Base-by-base conservation (phyloP, 768 basidiomycete species). In the Lenzites betulinus region DNA sequence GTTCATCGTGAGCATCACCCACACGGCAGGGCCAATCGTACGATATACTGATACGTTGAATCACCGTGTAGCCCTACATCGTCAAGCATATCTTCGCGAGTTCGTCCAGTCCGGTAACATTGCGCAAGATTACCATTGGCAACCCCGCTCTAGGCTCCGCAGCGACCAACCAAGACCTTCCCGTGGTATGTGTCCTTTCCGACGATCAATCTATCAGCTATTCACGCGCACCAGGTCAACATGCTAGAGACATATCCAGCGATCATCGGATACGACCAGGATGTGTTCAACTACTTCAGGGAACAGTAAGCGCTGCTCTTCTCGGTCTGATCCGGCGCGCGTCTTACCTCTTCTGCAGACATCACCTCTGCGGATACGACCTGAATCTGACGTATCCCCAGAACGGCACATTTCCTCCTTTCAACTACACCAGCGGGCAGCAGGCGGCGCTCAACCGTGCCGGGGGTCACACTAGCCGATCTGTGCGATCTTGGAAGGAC, bases 301-400 rank as follows among this genome's bases (percentile, higher is more conserved):
- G 77, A 83, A 65, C 86, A 88, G 87, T 88, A 63, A 59, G 85
- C 77, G 16, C 13, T n/a, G n/a, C n/a, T n/a, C n/a, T n/a, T n/a
- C n/a, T n/a, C n/a, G n/a, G n/a, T n/a, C n/a, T n/a, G n/a, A 48
- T 13, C 85, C 86, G 67, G 87, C 1, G 11, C 87, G 69, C 22
- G 51, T 4, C 59, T 49, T 1, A 46, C 20, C 25, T 18, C 26
- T 50, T 1, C 3, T 13, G 33, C 58, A 89, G 87, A 69, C 72
- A 76, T 22, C 75, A 79, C 39, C 75, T 88, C 20, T 91, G 89
- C 66, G 82, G 83, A 12, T 89, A 80, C 68, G 77, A 90, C 63
- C 69, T 90, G 23, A 85, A 82, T 66, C 73, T 90, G n/a, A 83
- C 85, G 20, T 91, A 90, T 63, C 89, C 89, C 3, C 85, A 89